These are phyloP conservation scores for Syzygium grande DNA, from an alignment of 345 rosid species.

Conservation along the genomic window DNA sequence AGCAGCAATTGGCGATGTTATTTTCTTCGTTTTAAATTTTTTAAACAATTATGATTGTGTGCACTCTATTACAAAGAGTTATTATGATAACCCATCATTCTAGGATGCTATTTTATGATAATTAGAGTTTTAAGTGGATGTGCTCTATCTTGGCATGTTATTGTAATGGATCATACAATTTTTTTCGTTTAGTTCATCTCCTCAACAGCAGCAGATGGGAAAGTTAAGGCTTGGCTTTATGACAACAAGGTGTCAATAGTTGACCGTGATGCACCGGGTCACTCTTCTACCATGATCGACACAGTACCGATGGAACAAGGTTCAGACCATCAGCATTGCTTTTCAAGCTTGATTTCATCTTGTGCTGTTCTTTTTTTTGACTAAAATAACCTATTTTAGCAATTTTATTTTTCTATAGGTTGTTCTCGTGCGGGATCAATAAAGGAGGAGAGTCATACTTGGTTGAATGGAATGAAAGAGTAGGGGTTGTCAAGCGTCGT, in stretches of 20 bases:
- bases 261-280: conserved; percentile 63
- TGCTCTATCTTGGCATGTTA: background rate
- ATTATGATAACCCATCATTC: background rate
- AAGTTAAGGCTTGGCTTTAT: conserved; percentile 76
- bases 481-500: conserved; percentile 49
- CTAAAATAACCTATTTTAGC: background rate
- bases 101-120: background rate
- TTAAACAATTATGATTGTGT: background rate
- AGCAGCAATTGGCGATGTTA: background rate
- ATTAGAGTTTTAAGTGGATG: background rate
- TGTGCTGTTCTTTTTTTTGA: background rate
- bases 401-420: conserved; percentile 5
- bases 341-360: background rate
- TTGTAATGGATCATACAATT: background rate
- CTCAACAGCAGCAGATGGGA: conserved; percentile 65
- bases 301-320: conserved; percentile 65
- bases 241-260: conserved; percentile 56
- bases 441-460: conserved; percentile 70
- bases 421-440: conserved; percentile 68
- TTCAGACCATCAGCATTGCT: conserved; percentile 5
- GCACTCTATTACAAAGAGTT: background rate
- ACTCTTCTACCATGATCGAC: conserved; percentile 47
- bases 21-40: no score
- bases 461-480: conserved; percentile 85
- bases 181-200: conserved; percentile 38